Base-by-base conservation (phyloP, 2,329 filamentous ascomycete genomes). In the Polychaeton citri region DNA sequence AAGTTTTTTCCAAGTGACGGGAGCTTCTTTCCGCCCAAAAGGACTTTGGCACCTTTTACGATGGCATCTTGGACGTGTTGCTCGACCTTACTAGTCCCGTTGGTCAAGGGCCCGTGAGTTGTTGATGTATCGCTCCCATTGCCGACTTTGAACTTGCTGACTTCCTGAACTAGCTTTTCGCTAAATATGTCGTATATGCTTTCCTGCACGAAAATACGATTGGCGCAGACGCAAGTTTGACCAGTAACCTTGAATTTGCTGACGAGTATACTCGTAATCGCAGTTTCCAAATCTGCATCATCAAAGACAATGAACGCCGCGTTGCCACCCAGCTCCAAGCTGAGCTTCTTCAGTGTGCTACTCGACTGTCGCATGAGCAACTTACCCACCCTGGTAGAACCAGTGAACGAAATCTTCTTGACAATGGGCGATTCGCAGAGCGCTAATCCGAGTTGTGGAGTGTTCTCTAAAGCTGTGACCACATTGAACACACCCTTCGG, bases 121-220 rank as follows among this genome's bases (percentile, higher is more conserved):
- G 21, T 28, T 4, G 6, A 4, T 4, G 6, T 16, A 21, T 35
- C 33, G 15, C 10, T 74, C 57, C 80, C 69, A 3, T 86, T 86
- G 33, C 84, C 84, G 32, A 78, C 60, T 19, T 81, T 57, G 31
- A 90, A 61, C 55, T 74, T 77, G 8, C 65, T 84, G 28, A 84
- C 84, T 61, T 38, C 69, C n/a, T 40, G 38, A 8, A 40, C 40
- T 19, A 45, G 38, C 5, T 33, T 33, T 19, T 34, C 71, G 38
- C 32, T 37, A 30, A 42, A 45, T 12, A 37, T 34, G 7, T 71
- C 63, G 42, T 69, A 69, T 8, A 71, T 58, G 8, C 65, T 65
- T 21, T 58, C 56, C 45, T 72, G 68, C 2, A 72, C 62, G 43
- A 68, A 69, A 40, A 71, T 64, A 0, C 68, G 60, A 50, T 71